Evolutionary conservation across 2,329 filamentous ascomycete species (phyloP), one percentile per base, ranked within the genome.

Genomic region (Ceratocystis diversiconidia): DNA sequence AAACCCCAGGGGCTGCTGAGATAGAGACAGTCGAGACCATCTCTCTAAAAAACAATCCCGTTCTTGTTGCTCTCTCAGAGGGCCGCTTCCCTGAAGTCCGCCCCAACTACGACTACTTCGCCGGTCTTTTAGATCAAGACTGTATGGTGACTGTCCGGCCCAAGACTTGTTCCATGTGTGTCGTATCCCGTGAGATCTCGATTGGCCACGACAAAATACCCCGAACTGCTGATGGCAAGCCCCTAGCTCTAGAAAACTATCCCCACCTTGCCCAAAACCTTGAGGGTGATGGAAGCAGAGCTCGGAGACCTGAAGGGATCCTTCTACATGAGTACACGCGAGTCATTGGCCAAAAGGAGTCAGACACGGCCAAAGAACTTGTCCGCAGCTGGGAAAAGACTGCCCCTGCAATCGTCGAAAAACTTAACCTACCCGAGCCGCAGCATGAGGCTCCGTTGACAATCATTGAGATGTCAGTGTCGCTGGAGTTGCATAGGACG

Each of bases 41-140:
- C 66, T 85, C 82, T 6, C 84, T 86, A 76, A 86, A 86, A 74
- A 80, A 82, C 66, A 84, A 87, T 72, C 79, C 82, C 2, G 82
- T 85, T n/a, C 75, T 87, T 68, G 80, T 79, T 66, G 84, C 84
- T 7, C 77, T 87, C 43, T 79, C 83, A 7, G 79, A 85, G 70
- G 78, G 79, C 25, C 76, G 79, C 32, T 76, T 85, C 48, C 82
- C 82, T 1, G 79, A 82, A 32, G 81, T 84, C 70, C 78, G 79
- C 69, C 82, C 82, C 61, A 85, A 85, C 73, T 85, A 84, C 69
- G 80, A 83, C 66, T 85, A 85, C 73, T 85, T 84, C 70, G 78
- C 78, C 10, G 78, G 81, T 71, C 79, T 85, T 3, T 73, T 85
- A 19, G 77, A 76, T 19, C 76, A 82, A 59, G 81, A 84, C 72